Conservation (phyloP, 2,329 filamentous ascomycete genomes). For the Trichophyton mentagrophytes region DNA sequence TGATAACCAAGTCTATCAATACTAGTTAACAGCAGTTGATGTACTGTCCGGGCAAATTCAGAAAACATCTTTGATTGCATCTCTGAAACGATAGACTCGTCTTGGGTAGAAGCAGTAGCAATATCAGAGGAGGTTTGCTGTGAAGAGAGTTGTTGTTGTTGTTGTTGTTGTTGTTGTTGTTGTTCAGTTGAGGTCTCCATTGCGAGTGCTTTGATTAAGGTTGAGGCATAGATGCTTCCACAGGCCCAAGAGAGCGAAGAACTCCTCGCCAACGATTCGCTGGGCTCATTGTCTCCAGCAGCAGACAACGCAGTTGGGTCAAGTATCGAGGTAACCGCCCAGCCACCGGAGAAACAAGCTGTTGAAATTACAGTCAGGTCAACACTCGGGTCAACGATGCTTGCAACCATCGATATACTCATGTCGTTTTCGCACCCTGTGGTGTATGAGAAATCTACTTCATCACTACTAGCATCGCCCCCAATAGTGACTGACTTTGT, state of each 20-base stretch:
- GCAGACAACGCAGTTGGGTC: conserved; percentile 6
- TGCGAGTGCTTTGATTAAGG: conserved; percentile 6
- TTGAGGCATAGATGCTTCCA: conserved; percentile 6
- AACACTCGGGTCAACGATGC: not conserved
- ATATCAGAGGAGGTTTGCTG: not conserved
- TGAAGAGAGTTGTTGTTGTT: not conserved
- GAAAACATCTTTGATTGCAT: conserved; percentile 8
- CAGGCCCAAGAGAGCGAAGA: conserved; percentile 3
- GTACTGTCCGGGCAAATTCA: not conserved
- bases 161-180: not conserved
- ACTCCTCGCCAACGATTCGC: conserved; percentile 5
- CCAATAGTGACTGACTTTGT: conserved; percentile 5
- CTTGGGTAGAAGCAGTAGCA: not conserved
- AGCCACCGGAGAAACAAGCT: conserved; percentile 9
- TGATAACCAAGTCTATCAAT: not conserved
- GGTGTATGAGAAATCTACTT: not conserved
- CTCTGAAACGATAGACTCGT: not conserved
- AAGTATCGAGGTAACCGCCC: conserved; percentile 6
- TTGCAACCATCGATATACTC: conserved; percentile 3
- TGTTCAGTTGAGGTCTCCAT: not conserved
- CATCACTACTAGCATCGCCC: not conserved
- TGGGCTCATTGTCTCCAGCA: not conserved
- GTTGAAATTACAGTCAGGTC: conserved; percentile 8
- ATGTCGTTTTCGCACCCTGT: not conserved
- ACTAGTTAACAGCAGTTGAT: not conserved